Base-by-base conservation (phyloP, 495 filamentous ascomycete genomes). In the Lasiosphaeria hispida region DNA sequence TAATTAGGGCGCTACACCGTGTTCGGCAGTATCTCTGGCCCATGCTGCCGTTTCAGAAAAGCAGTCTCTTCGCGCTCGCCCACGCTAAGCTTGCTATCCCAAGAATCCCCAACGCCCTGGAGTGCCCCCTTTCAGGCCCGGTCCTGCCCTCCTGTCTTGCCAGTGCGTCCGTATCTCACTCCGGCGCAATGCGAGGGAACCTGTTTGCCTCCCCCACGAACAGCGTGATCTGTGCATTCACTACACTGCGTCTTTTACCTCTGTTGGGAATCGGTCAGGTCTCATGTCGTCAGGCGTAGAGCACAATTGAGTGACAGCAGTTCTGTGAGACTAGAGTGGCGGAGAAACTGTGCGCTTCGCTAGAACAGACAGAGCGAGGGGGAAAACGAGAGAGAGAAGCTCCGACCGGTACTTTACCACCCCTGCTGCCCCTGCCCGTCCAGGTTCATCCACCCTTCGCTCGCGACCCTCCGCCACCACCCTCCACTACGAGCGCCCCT, bases 401-500 rank as follows among this genome's bases (percentile, higher is more conserved):
- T 40, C 39, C 36, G 54, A 58, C 53, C 42, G 55, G 59, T 62
- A 57, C 53, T 55, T 62, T 60, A 37, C 41, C 37, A 42, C 42
- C 55, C 55, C 60, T 53, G 40, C 38, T 7, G 30, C 45, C 49
- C 49, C 55, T 38, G 44, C 37, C 23, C 48, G 40, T 19, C 51
- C 38, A 42, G 10, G 48, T 40, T 55, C 36, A 34, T 57, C 45
- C 47, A 53, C 40, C 36, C 39, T 23, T 36, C 48, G 33, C 37
- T 34, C 38, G 57, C 41, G 14, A 56, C 40, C 53, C 48, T 47
- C 47, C 54, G 43, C 59, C 53, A 47, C 58, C 59, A 58, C 52
- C 42, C 58, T 59, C 58, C 58, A 53, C 43, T 52, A 57, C 60
- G 60, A 38, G 37, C 4, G 44, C 61, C 59, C 66, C 63, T 63